A percentile compares a stretch with the other conserved stretches of the same genome.
Conservation (phyloP, 352 stramenopile species). For the Phytopythium litorale region DNA sequence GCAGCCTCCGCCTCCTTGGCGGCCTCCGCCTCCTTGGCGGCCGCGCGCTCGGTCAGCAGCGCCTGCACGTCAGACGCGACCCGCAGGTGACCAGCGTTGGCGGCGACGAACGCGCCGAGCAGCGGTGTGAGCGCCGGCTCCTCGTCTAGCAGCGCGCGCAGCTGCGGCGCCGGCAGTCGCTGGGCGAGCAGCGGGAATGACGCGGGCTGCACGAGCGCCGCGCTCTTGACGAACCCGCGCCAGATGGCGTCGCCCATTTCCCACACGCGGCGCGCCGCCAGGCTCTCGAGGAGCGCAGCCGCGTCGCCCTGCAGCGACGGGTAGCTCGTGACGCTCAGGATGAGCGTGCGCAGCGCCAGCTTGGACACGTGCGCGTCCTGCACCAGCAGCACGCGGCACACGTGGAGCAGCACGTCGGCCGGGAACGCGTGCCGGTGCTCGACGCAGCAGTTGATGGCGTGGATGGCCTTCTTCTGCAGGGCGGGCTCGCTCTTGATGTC, state of each 20-base stretch:
- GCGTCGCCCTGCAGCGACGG: constrained; percentile 61
- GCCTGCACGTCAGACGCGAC: constrained; percentile 12
- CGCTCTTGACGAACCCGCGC: constrained; percentile 80
- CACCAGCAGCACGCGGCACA: constrained; percentile 55
- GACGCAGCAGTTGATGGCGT: constrained; percentile 75
- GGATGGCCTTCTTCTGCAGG: constrained; percentile 78
- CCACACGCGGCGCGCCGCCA: constrained; percentile 58
- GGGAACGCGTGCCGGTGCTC: constrained; percentile 79
- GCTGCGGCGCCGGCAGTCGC: constrained; percentile 44
- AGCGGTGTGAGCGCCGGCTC: constrained; percentile 54
- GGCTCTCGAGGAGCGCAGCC: constrained; percentile 46
- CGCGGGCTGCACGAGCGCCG: constrained; percentile 65
- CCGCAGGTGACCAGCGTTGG: constrained; percentile 8
- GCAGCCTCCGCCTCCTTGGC: not conserved
- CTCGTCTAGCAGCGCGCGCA: constrained; percentile 47
- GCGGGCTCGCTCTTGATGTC: constrained; percentile 58
- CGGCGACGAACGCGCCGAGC: constrained; percentile 32
- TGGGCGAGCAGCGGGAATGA: constrained; percentile 65
- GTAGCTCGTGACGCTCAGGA: constrained; percentile 72
- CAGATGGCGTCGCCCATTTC: constrained; percentile 71
- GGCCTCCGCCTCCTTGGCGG: not conserved
- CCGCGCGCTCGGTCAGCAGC: constrained; percentile 7
- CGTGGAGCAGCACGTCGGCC: constrained; percentile 64
- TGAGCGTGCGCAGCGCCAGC: constrained; percentile 71
- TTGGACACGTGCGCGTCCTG: constrained; percentile 57